These are phyloP conservation scores for Penicillium capsulatum DNA, from an alignment of 2,329 filamentous ascomycete genomes.

Conservation along the genomic window DNA sequence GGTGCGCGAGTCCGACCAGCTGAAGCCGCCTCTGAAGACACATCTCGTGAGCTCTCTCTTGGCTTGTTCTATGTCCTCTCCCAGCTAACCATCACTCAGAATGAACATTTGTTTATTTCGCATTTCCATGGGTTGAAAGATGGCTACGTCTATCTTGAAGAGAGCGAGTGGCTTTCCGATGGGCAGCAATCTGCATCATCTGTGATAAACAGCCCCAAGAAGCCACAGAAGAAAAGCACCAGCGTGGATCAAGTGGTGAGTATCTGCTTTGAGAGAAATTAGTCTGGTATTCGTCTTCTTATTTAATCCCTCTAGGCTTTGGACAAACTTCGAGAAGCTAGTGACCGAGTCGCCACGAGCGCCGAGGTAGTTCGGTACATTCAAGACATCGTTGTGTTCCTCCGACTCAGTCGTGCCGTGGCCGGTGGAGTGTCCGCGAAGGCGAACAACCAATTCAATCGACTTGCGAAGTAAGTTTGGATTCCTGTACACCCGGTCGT, in stretches of 20 bases:
- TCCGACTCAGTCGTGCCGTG: conserved; percentile 83
- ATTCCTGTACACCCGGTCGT: background rate
- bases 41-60: conserved; percentile 36
- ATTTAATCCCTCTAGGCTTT: conserved; percentile 42
- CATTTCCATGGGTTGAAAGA: conserved; percentile 73
- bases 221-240: conserved; percentile 16
- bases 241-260: conserved; percentile 25
- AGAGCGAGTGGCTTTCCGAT: conserved; percentile 43
- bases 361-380: conserved; percentile 79
- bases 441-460: conserved; percentile 72
- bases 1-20: conserved; percentile 29
- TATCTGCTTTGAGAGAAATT: background rate
- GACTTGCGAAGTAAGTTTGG: conserved; percentile 55
- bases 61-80: background rate
- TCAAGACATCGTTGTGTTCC: conserved; percentile 80
- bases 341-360: conserved; percentile 59
- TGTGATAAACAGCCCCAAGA: conserved; percentile 31
- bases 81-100: conserved; percentile 38
- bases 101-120: conserved; percentile 82
- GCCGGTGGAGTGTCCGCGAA: conserved; percentile 70
- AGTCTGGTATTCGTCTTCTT: conserved; percentile 4
- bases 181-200: conserved; percentile 36
- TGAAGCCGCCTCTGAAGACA: conserved; percentile 34
- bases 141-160: conserved; percentile 71
- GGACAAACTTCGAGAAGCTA: conserved; percentile 55